Evolutionary conservation across 2,329 filamentous ascomycete species (phyloP).

Genomic region (Aspergillus fructus): DNA sequence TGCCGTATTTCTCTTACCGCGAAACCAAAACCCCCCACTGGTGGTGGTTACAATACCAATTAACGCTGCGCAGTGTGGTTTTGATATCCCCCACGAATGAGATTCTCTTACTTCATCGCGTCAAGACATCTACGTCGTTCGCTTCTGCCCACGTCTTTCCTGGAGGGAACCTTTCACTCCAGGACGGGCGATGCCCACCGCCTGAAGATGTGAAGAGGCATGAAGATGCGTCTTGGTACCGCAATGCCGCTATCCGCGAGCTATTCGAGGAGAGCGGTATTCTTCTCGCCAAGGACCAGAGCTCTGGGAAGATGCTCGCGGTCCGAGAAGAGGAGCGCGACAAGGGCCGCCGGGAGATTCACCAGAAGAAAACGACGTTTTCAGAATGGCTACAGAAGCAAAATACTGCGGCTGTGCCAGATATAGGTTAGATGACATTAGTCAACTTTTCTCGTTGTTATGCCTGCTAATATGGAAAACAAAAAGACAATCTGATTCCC

Average conservation of each 20-base stretch:
- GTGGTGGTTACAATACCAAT: background rate
- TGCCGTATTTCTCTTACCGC: background rate
- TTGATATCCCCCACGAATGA: conserved; percentile 84
- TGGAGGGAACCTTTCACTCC: conserved; percentile 73
- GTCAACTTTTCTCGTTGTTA: background rate
- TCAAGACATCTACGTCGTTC: conserved; percentile 78
- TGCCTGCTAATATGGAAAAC: background rate
- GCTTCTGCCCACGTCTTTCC: conserved; percentile 94
- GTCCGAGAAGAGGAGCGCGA: conserved; percentile 62
- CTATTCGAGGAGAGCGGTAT: conserved; percentile 96
- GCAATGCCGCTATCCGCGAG: conserved; percentile 82
- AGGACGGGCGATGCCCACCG: conserved; percentile 66
- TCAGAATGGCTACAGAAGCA: conserved; percentile 58
- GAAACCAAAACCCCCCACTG: background rate
- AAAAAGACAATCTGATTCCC: conserved; percentile 64
- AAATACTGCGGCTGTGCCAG: conserved; percentile 44
- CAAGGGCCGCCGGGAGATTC: conserved; percentile 66
- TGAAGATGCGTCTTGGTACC: conserved; percentile 69
- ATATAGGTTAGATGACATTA: conserved; percentile 53
- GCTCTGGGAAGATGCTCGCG: conserved; percentile 55
- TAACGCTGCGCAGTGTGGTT: conserved; percentile 61
- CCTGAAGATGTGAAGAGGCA: conserved; percentile 59
- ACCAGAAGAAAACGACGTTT: conserved; percentile 66
- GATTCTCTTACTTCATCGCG: conserved; percentile 82
- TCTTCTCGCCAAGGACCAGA: conserved; percentile 60